Evolutionary conservation across 768 basidiomycete genomes (phyloP).

Genomic region (Lactarius pseudohatsudake): DNA sequence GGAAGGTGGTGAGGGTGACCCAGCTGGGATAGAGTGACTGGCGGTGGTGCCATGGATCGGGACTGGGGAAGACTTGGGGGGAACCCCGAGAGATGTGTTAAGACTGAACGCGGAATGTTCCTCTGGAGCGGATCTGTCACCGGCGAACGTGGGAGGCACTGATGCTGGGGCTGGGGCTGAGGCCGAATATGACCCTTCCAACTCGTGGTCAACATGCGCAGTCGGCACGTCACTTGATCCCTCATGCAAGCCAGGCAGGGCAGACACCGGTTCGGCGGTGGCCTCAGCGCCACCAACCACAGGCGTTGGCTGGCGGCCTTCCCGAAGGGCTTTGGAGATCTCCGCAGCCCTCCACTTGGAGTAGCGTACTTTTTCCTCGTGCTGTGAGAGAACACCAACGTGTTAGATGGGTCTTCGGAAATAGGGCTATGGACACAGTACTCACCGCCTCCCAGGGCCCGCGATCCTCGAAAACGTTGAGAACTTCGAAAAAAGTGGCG

Average conservation of each 20-base stretch:
- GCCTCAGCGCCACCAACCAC: conserved; percentile 62
- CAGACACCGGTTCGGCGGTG: conserved; percentile 25
- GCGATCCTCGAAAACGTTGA: conserved; percentile 58
- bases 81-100: conserved; percentile 5
- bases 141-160: not conserved
- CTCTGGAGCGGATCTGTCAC: not conserved
- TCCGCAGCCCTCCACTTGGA: conserved; percentile 98
- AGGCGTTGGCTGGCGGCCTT: conserved; percentile 79
- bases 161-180: not conserved
- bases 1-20: conserved; percentile 10
- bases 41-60: conserved; percentile 9
- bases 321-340: conserved; percentile 92
- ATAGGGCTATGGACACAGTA: not conserved
- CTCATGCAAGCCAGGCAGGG: conserved; percentile 32
- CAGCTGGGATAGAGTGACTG: not conserved
- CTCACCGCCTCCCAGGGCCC: conserved; percentile 28
- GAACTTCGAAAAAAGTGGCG: conserved; percentile 89
- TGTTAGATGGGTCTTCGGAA: not conserved
- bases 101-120: conserved; percentile 6
- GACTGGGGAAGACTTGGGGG: conserved; percentile 16
- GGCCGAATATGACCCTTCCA: not conserved
- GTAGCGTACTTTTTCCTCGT: conserved; percentile 86
- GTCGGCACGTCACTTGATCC: conserved; percentile 7
- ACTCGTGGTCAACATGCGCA: conserved; percentile 9
- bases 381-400: conserved; percentile 43